These are phyloP conservation scores for Aspergillus affinis DNA, from an alignment of 495 filamentous ascomycete genomes.

Conservation along the genomic window DNA sequence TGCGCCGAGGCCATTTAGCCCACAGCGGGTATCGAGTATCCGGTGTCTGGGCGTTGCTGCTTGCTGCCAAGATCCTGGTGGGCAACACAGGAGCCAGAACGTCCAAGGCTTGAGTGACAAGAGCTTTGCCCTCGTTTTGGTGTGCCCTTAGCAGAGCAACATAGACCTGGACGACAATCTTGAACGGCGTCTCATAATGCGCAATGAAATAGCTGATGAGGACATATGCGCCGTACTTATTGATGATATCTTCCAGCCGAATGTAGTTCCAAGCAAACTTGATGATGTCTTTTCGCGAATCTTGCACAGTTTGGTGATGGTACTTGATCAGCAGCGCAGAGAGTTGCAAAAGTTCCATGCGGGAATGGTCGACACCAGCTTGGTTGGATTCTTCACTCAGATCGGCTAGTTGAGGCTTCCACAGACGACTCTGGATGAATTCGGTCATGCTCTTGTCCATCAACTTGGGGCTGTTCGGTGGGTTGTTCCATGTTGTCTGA, in stretches of 20 bases:
- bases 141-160: constrained; percentile 86
- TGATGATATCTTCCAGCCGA: constrained; percentile 94
- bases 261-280: constrained; percentile 99
- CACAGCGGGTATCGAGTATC: constrained; percentile 72
- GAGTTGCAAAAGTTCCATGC: constrained; percentile 93
- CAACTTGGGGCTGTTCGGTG: constrained; percentile 64
- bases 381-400: constrained; percentile 81
- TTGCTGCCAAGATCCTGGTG: constrained; percentile 51
- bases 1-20: constrained; percentile 88
- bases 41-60: constrained; percentile 32
- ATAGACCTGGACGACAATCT: constrained; percentile 95
- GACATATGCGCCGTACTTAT: constrained; percentile 97
- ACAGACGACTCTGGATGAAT: constrained; percentile 87
- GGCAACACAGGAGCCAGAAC: constrained; percentile 89
- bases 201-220: constrained; percentile 97
- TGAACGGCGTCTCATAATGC: constrained; percentile 92
- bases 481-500: constrained; percentile 55
- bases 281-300: constrained; percentile 95
- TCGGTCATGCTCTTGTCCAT: constrained; percentile 89
- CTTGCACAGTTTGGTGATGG: constrained; percentile 76
- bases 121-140: constrained; percentile 87
- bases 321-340: constrained; percentile 95
- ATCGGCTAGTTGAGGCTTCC: constrained; percentile 84
- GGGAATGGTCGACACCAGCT: constrained; percentile 88
- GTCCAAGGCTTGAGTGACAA: constrained; percentile 93